Evolutionary conservation across 73 alveolate species (phyloP).

Genomic region (Paramecium caudatum): DNA sequence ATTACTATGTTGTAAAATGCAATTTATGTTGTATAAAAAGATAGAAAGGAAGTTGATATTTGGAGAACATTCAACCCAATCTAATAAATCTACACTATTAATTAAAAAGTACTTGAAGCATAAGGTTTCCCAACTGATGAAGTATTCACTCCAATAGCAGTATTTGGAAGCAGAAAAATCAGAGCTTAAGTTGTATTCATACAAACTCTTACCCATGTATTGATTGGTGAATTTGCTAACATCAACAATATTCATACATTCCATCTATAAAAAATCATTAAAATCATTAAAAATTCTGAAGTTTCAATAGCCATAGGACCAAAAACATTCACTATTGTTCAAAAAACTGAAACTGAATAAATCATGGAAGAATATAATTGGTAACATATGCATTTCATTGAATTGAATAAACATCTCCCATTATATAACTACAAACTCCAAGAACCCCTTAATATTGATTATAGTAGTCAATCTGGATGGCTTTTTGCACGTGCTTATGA

Average conservation of each 20-base stretch:
- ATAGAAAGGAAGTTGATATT: neutral
- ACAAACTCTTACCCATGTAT: neutral
- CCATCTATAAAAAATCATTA: neutral
- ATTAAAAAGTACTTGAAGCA: neutral
- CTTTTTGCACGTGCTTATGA: constrained; percentile 39
- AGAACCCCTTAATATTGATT: constrained; percentile 45
- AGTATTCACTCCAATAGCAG: neutral
- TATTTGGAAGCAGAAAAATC: constrained; percentile 10
- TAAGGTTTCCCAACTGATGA: constrained; percentile 41
- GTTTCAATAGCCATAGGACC: constrained; percentile 30
- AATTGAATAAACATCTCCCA: neutral
- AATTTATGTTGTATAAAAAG: neutral
- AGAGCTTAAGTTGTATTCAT: constrained; percentile 17
- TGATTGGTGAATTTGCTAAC: constrained; percentile 49
- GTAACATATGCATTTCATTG: neutral
- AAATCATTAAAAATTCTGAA: neutral
- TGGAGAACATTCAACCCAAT: neutral
- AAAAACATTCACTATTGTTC: neutral
- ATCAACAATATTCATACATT: neutral
- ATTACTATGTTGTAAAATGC: constrained; percentile 4
- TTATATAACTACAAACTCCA: constrained; percentile 5
- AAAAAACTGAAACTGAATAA: constrained; percentile 9
- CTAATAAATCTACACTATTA: neutral
- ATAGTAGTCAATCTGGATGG: constrained; percentile 30
- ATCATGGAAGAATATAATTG: constrained; percentile 15